phyloP scores from a whole-genome alignment of 768 basidiomycete species.

The Suillus luteus region DNA sequence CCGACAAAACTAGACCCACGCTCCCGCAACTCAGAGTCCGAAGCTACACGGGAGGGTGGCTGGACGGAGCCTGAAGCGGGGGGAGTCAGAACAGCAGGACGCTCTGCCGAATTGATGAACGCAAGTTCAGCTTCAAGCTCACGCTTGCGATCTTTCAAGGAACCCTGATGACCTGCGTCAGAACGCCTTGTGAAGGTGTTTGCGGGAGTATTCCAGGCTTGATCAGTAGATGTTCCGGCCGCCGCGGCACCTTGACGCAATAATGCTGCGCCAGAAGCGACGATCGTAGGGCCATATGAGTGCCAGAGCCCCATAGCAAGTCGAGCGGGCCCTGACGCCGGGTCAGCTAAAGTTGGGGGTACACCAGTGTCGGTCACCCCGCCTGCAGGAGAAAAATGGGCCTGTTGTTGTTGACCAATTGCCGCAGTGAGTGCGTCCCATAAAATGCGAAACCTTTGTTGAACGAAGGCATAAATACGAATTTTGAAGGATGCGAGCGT shows the following conservation, averaged over 20 bases:
- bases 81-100: slow-evolving; percentile 28
- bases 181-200: slow-evolving; percentile 27
- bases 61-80: slow-evolving; percentile 35
- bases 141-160: slow-evolving; percentile 46
- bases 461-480: slow-evolving; percentile 62
- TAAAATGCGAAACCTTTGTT: slow-evolving; percentile 58
- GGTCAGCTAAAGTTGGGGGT: slow-evolving; percentile 51
- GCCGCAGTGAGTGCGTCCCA: slow-evolving; percentile 66
- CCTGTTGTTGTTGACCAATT: slow-evolving; percentile 44
- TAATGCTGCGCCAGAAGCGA: slow-evolving; percentile 68
- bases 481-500: slow-evolving; percentile 67
- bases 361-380: slow-evolving; percentile 31
- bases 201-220: slow-evolving; percentile 31
- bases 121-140: slow-evolving; percentile 64
- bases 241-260: slow-evolving; percentile 53
- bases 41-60: slow-evolving; percentile 39
- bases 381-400: slow-evolving; percentile 20
- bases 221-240: slow-evolving; percentile 33
- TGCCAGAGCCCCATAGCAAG: slow-evolving; percentile 70
- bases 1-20: slow-evolving; percentile 43
- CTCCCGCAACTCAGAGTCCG: slow-evolving; percentile 47
- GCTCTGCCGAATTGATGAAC: slow-evolving; percentile 38
- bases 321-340: slow-evolving; percentile 64
- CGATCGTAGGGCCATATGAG: slow-evolving; percentile 72
- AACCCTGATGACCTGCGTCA: slow-evolving; percentile 7